Evolutionary conservation across 768 basidiomycete genomes (phyloP).

Genomic region (Russula dissimulans): DNA sequence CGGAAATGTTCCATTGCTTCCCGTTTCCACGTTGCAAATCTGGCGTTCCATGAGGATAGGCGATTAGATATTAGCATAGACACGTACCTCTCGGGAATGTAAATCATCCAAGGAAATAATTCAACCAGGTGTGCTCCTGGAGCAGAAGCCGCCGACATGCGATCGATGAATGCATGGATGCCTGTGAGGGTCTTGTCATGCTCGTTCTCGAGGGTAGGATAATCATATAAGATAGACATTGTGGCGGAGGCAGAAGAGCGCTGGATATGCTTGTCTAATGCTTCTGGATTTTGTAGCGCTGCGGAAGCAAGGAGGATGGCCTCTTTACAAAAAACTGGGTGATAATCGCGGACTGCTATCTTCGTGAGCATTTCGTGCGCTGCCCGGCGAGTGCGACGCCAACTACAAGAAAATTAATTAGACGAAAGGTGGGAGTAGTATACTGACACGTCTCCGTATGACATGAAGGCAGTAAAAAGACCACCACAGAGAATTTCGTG

Average conservation of each 20-base stretch:
- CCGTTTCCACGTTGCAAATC: slow-evolving; percentile 22
- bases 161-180: neutral
- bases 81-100: slow-evolving; percentile 13
- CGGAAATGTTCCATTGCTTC: slow-evolving; percentile 9
- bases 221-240: neutral
- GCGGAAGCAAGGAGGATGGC: neutral
- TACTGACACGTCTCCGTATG: slow-evolving; percentile 22
- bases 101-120: slow-evolving; percentile 18
- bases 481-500: slow-evolving; percentile 29
- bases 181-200: neutral
- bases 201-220: neutral
- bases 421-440: neutral
- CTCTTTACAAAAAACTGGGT: neutral
- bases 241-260: neutral
- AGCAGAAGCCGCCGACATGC: neutral
- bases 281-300: neutral
- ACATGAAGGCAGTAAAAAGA: slow-evolving; percentile 21
- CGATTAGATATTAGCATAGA: too few relatives aligned
- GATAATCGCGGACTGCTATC: neutral
- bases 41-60: neutral
- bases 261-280: neutral
- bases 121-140: slow-evolving; percentile 21
- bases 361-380: slow-evolving; percentile 7
- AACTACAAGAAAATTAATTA: neutral
- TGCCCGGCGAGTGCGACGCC: slow-evolving; percentile 10